Evolutionary conservation across 495 filamentous ascomycete species (phyloP).

Genomic region (Tuber indicum): DNA sequence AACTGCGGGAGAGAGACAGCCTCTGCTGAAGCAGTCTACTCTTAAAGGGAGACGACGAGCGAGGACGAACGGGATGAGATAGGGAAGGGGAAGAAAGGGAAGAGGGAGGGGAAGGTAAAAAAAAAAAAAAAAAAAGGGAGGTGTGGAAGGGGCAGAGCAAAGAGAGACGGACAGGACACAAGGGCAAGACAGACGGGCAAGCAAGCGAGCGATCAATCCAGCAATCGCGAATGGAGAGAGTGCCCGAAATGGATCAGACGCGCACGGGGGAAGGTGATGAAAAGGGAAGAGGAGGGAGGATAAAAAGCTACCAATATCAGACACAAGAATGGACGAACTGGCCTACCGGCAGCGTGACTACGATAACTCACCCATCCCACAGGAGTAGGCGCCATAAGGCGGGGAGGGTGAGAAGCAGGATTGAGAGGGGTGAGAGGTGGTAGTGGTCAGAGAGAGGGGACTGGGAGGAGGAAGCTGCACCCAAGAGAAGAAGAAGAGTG

Average conservation of each 20-base stretch:
- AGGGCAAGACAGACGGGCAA: not conserved
- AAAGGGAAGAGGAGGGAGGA: not conserved
- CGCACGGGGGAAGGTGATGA: not conserved
- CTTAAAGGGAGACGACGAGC: conserved; percentile 5
- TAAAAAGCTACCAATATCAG: not conserved
- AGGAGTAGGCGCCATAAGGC: not conserved
- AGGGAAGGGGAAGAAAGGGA: not conserved
- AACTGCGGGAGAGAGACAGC: not conserved
- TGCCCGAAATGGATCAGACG: not conserved
- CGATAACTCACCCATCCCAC: not conserved
- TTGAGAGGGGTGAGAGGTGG: not conserved
- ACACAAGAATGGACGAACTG: not conserved
- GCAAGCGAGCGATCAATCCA: not conserved
- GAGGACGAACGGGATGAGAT: not conserved
- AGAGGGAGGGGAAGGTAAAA: not conserved
- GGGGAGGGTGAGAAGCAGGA: not conserved
- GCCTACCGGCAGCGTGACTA: not conserved
- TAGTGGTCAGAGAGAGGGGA: not conserved
- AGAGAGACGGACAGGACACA: not conserved
- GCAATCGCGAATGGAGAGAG: not conserved
- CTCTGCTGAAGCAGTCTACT: not conserved
- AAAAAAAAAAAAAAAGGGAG: not conserved
- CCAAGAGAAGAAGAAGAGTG: not conserved
- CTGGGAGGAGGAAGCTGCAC: not conserved
- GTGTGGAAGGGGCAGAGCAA: not conserved